These are phyloP conservation scores for Spergularia azorica DNA, from an alignment of 179 eudicot species.

Conservation along the genomic window DNA sequence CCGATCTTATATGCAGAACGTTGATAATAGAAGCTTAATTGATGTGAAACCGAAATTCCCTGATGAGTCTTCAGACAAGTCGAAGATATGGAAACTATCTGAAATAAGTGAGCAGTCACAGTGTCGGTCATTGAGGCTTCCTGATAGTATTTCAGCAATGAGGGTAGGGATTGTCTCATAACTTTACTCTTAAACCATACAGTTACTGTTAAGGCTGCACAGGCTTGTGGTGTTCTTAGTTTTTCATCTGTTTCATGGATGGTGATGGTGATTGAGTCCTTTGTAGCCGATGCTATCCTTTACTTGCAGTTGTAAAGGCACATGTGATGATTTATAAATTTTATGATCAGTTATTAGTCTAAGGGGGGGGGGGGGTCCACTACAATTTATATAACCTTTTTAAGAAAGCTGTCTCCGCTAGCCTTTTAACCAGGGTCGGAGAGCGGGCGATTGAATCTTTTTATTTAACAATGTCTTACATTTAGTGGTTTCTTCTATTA, in stretches of 20 bases:
- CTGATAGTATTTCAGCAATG: conserved; percentile 59
- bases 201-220: background rate
- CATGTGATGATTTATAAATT: too few relatives aligned
- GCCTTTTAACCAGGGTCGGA: background rate
- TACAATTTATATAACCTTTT: background rate
- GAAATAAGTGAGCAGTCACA: conserved; percentile 71
- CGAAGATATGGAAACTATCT: conserved; percentile 67
- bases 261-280: background rate
- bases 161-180: conserved; percentile 43
- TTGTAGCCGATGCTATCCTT: background rate
- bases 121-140: conserved; percentile 74
- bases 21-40: conserved; percentile 49
- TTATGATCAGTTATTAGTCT: too few relatives aligned
- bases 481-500: background rate
- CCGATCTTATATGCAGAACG: conserved; percentile 46
- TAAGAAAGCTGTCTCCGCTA: background rate
- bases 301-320: background rate
- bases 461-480: background rate
- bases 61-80: conserved; percentile 62
- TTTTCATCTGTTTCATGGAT: too few relatives aligned
- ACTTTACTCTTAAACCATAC: background rate
- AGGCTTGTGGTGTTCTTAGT: background rate
- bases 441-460: background rate
- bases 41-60: conserved; percentile 65
- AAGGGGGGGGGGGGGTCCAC: too few relatives aligned